Evolutionary conservation across 345 rosid species (phyloP), one percentile per base, ranked within the genome.

Genomic region (Melaleuca quinquenervia): DNA sequence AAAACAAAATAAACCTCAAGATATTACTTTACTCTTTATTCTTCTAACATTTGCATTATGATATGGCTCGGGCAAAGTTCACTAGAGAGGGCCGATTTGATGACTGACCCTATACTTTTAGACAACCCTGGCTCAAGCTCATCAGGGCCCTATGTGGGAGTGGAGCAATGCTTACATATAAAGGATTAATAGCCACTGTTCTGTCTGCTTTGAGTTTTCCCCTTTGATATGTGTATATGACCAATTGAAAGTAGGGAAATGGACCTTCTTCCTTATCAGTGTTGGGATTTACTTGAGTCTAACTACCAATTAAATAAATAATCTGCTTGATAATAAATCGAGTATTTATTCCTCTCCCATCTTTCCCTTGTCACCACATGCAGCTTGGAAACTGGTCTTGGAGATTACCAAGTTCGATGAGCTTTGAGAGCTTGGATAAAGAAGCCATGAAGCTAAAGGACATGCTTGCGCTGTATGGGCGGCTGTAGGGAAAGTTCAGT

Each of bases 311-410:
- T 48, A 56, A 74, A 53, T 41, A 49, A 41, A 21, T 48, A 20
- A 51, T 62, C 24, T 13, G 11, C 53, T 52, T 82, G 55, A 15
- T 11, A 82, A n/a, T 8, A 82, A 82, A 26, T 14, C 60, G 27
- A 5, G 8, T 56, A 20, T 48, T 32, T 70, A 70, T 70, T 29
- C n/a, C 84, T 50, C 52, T 55, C 11, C 32, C 20, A 3, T 15
- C 24, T 32, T 51, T 82, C 41, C 49, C 27, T 64, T 76, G 32
- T 84, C 70, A 52, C 76, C 56, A 22, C 50, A 53, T 90, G 86
- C 91, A 95, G 97, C 89, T 82, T 49, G 99, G 98, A 86, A 97
- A 97, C 85, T 97, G 98, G 99, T 84, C 95, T 84, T 97, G 99
- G 99, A 93, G 98, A 92, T 87, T 97, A 51, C 98, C 97, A 16